Evolutionary conservation across 2,329 filamentous ascomycete species (phyloP), one percentile per base, ranked within the genome.

Genomic region (Diaporthe sp.): DNA sequence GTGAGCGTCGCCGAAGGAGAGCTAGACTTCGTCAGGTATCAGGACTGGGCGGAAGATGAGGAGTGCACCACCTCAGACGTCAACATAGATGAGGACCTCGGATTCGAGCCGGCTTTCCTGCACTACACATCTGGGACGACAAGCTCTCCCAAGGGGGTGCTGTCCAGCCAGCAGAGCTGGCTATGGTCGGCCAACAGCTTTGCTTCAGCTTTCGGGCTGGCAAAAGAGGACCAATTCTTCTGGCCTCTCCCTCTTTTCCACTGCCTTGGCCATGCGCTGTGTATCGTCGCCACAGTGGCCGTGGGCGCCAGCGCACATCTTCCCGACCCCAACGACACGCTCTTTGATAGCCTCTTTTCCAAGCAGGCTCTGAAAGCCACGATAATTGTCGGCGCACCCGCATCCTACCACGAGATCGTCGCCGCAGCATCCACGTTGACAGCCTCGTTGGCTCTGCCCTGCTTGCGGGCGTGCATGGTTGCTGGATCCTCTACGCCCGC

Each of bases 91-190:
- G 46, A 57, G 12, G 46, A 55, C 49, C 25, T 57, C 8, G 71
- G 59, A 7, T 17, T 12, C 2, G 59, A 67, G 37, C 17, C 46
- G 4, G 71, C 71, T 13, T 73, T 62, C 22, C 22, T 73, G 15
- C 71, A 73, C 28, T 73, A 67, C 19, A 73, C 71, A 4, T 67
- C 71, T n/a, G 71, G 71, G 7, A 73, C 71, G 31, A 73, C 71
- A 17, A 31, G 71, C 59, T 51, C 46, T 28, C 71, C 71, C 1
- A 73, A 68, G 22, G 71, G 59, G 3, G 71, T 73, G 1, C 15
- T 73, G 19, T 67, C 71, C 34, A 42, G 44, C 25, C 59, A 68
- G 59, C 58, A 51, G 2, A 53, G n/a, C 17, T 73, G 71, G 71
- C 28, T 73, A 4, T 73, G 49, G 59, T 67, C 71, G 2, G 71